Conservation (phyloP, 305 asterid genomes). For the Solanum chacoense region DNA sequence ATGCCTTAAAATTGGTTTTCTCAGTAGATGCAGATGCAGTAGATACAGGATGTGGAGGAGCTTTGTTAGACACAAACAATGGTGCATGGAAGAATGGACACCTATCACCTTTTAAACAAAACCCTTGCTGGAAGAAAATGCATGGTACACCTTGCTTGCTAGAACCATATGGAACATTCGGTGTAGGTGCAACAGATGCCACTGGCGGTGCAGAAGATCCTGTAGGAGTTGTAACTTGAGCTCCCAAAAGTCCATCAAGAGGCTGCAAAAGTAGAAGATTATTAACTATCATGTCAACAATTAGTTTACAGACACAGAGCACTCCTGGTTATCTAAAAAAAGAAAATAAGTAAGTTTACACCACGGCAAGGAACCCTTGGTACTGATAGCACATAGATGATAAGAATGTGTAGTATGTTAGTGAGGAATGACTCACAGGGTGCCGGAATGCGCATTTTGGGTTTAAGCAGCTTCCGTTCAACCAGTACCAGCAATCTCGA, state of each 20-base stretch:
- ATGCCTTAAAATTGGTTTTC: slow-evolving; percentile 27
- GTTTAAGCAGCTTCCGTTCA: slow-evolving; percentile 69
- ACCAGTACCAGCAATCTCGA: slow-evolving; percentile 83
- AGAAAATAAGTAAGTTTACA: background rate
- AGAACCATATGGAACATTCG: slow-evolving; percentile 29
- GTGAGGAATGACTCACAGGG: slow-evolving; percentile 50
- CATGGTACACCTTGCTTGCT: slow-evolving; percentile 57
- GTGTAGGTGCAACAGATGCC: slow-evolving; percentile 18
- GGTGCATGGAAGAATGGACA: slow-evolving; percentile 71
- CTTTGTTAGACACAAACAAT: slow-evolving; percentile 35
- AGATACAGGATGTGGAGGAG: slow-evolving; percentile 23
- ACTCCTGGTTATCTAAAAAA: background rate
- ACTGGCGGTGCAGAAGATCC: slow-evolving; percentile 33
- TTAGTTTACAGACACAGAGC: background rate
- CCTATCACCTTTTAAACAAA: slow-evolving; percentile 77
- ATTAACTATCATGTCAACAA: background rate
- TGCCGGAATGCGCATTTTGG: slow-evolving; percentile 77
- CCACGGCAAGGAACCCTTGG: background rate
- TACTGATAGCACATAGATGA: background rate
- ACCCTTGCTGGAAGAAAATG: slow-evolving; percentile 67
- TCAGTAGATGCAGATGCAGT: slow-evolving; percentile 30
- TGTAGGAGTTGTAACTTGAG: slow-evolving; percentile 35
- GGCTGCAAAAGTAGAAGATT: slow-evolving; percentile 40
- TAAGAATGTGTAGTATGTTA: background rate
- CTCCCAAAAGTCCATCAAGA: slow-evolving; percentile 62